These are phyloP conservation scores for Cryptosporidium muris DNA, from an alignment of 169 alveolate genomes.

Conservation along the genomic window DNA sequence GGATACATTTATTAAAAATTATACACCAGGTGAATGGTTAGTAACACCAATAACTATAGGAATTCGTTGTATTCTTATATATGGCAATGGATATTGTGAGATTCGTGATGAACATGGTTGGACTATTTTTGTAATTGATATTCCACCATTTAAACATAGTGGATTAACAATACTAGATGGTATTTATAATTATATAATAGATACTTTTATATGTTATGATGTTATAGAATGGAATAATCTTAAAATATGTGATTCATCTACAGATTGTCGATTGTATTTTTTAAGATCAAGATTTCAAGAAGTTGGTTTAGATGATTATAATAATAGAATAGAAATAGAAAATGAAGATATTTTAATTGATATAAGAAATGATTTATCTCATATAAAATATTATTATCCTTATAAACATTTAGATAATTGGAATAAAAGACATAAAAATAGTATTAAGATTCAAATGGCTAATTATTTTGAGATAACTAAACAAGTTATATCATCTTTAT, in stretches of 20 bases:
- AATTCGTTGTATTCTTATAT: constrained; percentile 43
- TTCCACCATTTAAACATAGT: constrained; percentile 24
- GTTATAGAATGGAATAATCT: constrained; percentile 60
- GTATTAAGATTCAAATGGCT: constrained; percentile 3
- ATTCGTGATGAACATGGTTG: constrained; percentile 49
- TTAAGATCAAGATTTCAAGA: constrained; percentile 42
- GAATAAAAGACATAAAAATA: constrained; percentile 6
- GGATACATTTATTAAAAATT: neutral
- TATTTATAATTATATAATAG: constrained; percentile 14
- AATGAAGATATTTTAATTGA: neutral
- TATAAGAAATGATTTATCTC: neutral
- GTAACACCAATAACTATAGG: constrained; percentile 39
- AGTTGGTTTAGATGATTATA: neutral
- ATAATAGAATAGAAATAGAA: neutral
- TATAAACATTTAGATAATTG: neutral
- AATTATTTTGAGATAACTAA: neutral
- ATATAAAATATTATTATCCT: neutral
- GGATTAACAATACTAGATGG: constrained; percentile 64
- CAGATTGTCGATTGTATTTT: constrained; percentile 53
- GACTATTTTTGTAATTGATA: constrained; percentile 36
- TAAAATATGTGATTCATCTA: constrained; percentile 39
- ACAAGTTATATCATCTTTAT: neutral
- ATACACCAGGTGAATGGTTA: constrained; percentile 35
- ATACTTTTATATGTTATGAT: constrained; percentile 41
- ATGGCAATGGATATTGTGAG: constrained; percentile 58